Conservation (phyloP, 2,329 filamentous ascomycete genomes). For the Acrocalymma vagum region DNA sequence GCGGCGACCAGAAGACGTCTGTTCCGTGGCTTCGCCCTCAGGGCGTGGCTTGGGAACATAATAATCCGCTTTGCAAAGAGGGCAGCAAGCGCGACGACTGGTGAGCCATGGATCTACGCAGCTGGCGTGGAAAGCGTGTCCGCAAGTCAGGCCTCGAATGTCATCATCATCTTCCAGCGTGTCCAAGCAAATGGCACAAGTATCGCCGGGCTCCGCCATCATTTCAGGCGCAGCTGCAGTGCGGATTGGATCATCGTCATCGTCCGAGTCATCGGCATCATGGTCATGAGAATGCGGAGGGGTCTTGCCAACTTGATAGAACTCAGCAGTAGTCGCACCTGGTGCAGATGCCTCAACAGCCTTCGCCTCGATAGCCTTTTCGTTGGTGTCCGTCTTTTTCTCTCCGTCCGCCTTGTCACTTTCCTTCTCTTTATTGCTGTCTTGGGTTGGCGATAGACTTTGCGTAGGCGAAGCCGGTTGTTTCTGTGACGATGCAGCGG, state of each 20-base stretch:
- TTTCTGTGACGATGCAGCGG: slow-evolving; percentile 44
- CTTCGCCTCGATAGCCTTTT: slow-evolving; percentile 32
- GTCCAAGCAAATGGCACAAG: slow-evolving; percentile 96
- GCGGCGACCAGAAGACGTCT: slow-evolving; percentile 35
- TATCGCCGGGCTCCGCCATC: slow-evolving; percentile 83
- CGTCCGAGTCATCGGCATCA: slow-evolving; percentile 66
- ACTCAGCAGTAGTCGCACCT: slow-evolving; percentile 30
- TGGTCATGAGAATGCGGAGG: slow-evolving; percentile 27
- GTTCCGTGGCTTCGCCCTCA: slow-evolving; percentile 55
- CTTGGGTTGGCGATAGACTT: slow-evolving; percentile 30
- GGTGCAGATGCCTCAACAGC: slow-evolving; percentile 13
- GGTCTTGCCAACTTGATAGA: slow-evolving; percentile 30
- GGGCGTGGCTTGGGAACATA: slow-evolving; percentile 91
- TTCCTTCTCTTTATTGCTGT: slow-evolving; percentile 21
- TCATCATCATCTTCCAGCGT: slow-evolving; percentile 94
- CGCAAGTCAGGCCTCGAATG: slow-evolving; percentile 90
- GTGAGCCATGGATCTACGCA: slow-evolving; percentile 98
- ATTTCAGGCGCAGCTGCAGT: slow-evolving; percentile 83
- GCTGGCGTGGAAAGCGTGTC: slow-evolving; percentile 96
- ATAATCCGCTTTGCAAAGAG: slow-evolving; percentile 97
- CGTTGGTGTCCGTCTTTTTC: slow-evolving; percentile 16
- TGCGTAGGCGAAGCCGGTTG: slow-evolving; percentile 20
- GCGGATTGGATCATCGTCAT: slow-evolving; percentile 82
- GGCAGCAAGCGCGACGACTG: slow-evolving; percentile 91
- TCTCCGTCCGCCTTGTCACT: slow-evolving; percentile 38